These are phyloP conservation scores for Gnaphalium uliginosum DNA, from an alignment of 129 eudicot species.

Conservation along the genomic window DNA sequence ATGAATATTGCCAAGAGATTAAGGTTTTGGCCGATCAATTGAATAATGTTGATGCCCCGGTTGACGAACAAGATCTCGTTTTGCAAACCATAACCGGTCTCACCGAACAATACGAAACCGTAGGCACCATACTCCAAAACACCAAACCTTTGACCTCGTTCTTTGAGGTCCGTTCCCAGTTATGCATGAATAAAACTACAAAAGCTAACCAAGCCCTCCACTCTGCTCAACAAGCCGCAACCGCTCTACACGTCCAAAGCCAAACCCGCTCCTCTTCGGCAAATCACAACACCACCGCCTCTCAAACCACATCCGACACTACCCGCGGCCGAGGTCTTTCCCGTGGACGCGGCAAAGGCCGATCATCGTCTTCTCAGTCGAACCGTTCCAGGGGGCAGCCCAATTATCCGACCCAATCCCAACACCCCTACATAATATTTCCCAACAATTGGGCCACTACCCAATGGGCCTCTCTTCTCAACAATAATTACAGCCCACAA, in stretches of 20 bases:
- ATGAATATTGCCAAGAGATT: background rate
- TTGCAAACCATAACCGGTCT: background rate
- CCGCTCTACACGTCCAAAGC: background rate
- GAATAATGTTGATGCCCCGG: background rate
- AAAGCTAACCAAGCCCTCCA: conserved; percentile 3
- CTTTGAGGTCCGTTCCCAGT: background rate
- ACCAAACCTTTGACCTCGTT: conserved; percentile 9
- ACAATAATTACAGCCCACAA: background rate
- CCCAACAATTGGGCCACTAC: background rate
- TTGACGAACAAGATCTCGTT: background rate
- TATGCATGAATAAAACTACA: conserved; percentile 1
- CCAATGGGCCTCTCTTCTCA: conserved; percentile 8
- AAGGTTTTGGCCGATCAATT: background rate
- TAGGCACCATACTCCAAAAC: background rate
- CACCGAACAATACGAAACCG: background rate
- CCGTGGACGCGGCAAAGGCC: conserved; percentile 16
- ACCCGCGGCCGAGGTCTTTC: conserved; percentile 8
- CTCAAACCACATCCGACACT: background rate
- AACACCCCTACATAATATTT: background rate
- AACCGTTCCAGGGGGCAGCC: no score
- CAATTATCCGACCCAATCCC: no score
- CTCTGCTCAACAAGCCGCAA: background rate
- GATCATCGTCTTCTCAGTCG: background rate
- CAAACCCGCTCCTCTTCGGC: background rate
- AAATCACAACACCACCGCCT: no score